Conservation (phyloP, 2,329 filamentous ascomycete genomes). For the Hypoxylon rubiginosum region DNA sequence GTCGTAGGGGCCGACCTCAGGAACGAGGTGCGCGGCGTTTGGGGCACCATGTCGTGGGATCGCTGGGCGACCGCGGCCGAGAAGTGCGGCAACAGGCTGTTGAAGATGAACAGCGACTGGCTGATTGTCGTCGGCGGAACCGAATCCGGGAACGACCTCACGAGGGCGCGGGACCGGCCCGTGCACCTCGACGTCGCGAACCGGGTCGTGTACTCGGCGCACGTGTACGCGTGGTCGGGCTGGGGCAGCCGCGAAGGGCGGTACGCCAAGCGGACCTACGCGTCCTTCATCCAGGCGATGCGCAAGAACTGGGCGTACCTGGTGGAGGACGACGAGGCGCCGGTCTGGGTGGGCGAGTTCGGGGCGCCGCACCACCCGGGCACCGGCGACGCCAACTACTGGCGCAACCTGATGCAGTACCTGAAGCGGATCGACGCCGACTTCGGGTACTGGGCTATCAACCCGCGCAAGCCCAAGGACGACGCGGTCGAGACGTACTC, state of each 20-base stretch:
- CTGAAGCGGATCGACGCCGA: conserved; percentile 71
- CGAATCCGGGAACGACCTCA: conserved; percentile 75
- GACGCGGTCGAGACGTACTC: conserved; percentile 72
- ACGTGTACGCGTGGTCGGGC: conserved; percentile 78
- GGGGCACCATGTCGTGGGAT: conserved; percentile 77
- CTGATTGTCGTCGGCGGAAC: conserved; percentile 77
- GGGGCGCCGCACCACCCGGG: conserved; percentile 68
- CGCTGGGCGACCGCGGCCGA: conserved; percentile 75
- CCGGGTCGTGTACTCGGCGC: conserved; percentile 75
- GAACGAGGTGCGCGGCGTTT: conserved; percentile 77
- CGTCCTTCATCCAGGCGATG: conserved; percentile 74
- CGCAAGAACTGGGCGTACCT: conserved; percentile 76
- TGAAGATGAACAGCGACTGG: conserved; percentile 72
- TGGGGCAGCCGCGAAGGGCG: conserved; percentile 73
- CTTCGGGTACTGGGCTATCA: conserved; percentile 79
- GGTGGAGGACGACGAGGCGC: conserved; percentile 66
- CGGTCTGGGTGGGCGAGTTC: conserved; percentile 78
- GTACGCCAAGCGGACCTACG: conserved; percentile 71
- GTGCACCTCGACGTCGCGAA: conserved; percentile 68
- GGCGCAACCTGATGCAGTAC: conserved; percentile 72
- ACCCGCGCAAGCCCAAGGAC: conserved; percentile 72
- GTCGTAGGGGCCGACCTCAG: conserved; percentile 77
- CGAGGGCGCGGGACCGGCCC: conserved; percentile 67
- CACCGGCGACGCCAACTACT: conserved; percentile 73
- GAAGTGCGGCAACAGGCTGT: conserved; percentile 70